Percentiles rank a stretch among this genome's conserved stretches.
phyloP scores from a whole-genome alignment of 2,329 filamentous ascomycete species.

The Ophiostoma piceae region DNA sequence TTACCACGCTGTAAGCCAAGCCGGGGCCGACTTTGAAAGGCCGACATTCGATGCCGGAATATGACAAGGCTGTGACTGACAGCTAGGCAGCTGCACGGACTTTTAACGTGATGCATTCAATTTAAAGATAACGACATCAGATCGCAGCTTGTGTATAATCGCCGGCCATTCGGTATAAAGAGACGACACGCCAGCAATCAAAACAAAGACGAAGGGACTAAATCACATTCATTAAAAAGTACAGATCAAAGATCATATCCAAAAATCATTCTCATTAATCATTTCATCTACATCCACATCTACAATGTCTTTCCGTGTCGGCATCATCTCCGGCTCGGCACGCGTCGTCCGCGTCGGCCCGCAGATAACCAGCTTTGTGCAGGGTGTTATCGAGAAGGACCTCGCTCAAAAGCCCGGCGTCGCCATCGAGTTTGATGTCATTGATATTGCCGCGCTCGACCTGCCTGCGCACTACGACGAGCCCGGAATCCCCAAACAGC shows the following conservation, averaged over 20 bases:
- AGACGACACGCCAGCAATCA: not conserved
- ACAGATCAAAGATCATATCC: not conserved
- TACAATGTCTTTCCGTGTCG: not conserved
- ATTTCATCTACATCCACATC: not conserved
- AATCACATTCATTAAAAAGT: not conserved
- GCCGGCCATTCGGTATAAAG: not conserved
- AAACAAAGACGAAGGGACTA: not conserved
- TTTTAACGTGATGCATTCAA: not conserved
- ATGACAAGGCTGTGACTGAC: not conserved
- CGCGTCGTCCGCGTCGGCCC: not conserved
- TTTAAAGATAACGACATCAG: not conserved
- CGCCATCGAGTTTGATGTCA: not conserved
- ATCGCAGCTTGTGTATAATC: not conserved
- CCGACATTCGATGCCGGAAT: not conserved
- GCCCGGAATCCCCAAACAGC: not conserved
- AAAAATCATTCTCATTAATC: not conserved
- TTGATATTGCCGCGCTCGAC: not conserved
- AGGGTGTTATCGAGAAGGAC: not conserved
- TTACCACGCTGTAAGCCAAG: not conserved
- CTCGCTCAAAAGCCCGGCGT: not conserved
- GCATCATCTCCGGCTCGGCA: not conserved
- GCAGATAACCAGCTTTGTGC: not conserved
- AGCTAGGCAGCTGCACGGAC: not conserved
- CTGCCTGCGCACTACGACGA: not conserved
- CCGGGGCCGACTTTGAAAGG: not conserved